These are phyloP conservation scores for Coemansia sp. DNA, from an alignment of 192 early-diverging fungal genomes.

Conservation along the genomic window DNA sequence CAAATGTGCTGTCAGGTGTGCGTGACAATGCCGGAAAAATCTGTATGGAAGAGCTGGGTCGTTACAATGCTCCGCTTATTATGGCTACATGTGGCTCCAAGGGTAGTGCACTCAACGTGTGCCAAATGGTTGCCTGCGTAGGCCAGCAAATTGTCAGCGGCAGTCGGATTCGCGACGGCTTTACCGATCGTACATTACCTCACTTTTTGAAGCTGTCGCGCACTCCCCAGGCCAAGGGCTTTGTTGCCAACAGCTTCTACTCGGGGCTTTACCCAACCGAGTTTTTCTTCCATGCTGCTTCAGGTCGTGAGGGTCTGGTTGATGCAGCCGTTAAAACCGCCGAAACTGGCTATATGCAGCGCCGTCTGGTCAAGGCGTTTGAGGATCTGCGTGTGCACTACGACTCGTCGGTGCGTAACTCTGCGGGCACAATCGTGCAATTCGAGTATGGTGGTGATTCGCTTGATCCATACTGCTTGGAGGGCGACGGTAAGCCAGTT, in stretches of 20 bases:
- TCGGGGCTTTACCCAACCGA: conserved; percentile 93
- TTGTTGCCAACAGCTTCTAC: conserved; percentile 97
- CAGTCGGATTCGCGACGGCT: conserved; percentile 94
- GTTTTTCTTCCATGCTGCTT: conserved; percentile 99
- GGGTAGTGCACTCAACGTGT: conserved; percentile 97
- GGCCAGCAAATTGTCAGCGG: conserved; percentile 99
- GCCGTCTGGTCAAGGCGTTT: conserved; percentile 94
- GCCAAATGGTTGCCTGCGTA: conserved; percentile 99
- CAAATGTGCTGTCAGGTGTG: conserved; percentile 83
- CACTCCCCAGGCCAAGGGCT: conserved; percentile 92
- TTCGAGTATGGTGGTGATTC: conserved; percentile 96
- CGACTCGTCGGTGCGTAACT: conserved; percentile 91
- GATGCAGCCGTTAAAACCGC: conserved; percentile 99
- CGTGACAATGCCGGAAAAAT: conserved; percentile 89
- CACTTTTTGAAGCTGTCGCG: conserved; percentile 95
- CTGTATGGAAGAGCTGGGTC: conserved; percentile 90
- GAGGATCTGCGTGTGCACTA: conserved; percentile 96
- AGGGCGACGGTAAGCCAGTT: conserved; percentile 87
- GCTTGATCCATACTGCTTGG: conserved; percentile 90
- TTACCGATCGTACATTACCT: conserved; percentile 94
- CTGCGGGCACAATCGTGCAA: conserved; percentile 88
- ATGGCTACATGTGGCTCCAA: conserved; percentile 99
- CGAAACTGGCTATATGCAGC: conserved; percentile 98
- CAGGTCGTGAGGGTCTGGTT: conserved; percentile 98
- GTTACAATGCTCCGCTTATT: conserved; percentile 94